These are phyloP conservation scores for Neobulgaria alba DNA, from an alignment of 2,329 filamentous ascomycete genomes.

Conservation along the genomic window DNA sequence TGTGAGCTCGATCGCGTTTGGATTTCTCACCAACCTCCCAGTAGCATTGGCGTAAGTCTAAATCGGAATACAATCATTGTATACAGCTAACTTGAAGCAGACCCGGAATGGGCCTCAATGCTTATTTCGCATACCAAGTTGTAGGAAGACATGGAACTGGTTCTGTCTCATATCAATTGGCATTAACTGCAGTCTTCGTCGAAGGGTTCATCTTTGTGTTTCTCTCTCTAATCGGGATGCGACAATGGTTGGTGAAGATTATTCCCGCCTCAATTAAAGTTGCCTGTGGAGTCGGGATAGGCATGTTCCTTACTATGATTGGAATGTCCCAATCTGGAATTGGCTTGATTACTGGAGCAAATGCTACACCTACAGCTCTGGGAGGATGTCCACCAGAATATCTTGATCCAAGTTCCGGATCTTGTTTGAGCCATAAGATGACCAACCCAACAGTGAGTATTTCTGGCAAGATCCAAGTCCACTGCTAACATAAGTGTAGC, in stretches of 20 bases:
- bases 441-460: constrained; percentile 57
- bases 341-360: constrained; percentile 66
- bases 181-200: constrained; percentile 55
- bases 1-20: constrained; percentile 67
- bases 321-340: constrained; percentile 74
- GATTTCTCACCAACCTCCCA: constrained; percentile 73
- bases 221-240: constrained; percentile 57
- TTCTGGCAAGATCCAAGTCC: neutral
- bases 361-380: constrained; percentile 62
- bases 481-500: constrained; percentile 30
- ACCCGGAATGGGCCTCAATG: constrained; percentile 59
- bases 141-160: constrained; percentile 52
- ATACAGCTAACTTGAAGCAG: constrained; percentile 30
- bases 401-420: constrained; percentile 37
- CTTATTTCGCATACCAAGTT: constrained; percentile 60
- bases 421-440: constrained; percentile 59
- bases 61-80: constrained; percentile 2
- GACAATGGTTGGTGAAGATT: constrained; percentile 62
- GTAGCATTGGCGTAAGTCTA: constrained; percentile 63
- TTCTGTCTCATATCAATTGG: constrained; percentile 47
- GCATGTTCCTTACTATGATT: constrained; percentile 54
- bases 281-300: constrained; percentile 57
- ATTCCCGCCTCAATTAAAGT: constrained; percentile 58
- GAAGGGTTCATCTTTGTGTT: constrained; percentile 58
- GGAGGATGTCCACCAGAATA: constrained; percentile 60